Conservation (phyloP, 1,284 basidiomycete species). For the Mrakiaceae sp. region DNA sequence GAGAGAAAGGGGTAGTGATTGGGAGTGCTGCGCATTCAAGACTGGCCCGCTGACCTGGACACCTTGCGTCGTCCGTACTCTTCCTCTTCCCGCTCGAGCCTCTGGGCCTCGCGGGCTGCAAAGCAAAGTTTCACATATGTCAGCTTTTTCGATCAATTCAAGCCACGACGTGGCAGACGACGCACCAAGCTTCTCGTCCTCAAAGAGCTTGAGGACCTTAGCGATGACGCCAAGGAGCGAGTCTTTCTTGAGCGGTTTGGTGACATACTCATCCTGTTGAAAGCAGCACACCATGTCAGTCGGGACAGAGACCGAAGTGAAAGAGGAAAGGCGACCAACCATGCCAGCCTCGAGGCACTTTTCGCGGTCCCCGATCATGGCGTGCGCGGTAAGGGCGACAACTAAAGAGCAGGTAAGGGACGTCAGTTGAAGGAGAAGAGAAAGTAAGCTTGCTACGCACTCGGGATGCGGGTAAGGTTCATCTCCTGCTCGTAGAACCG, state of each 20-base stretch:
- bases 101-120: neutral
- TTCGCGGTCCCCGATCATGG: slow-evolving; percentile 92
- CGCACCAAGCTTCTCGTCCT: neutral
- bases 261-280: slow-evolving; percentile 36
- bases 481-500: slow-evolving; percentile 29
- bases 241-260: slow-evolving; percentile 36
- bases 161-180: neutral
- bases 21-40: neutral
- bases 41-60: neutral
- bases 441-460: neutral
- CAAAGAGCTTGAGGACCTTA: slow-evolving; percentile 24
- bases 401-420: slow-evolving; percentile 26
- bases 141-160: neutral
- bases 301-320: neutral
- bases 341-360: slow-evolving; percentile 84
- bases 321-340: slow-evolving; percentile 29
- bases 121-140: neutral
- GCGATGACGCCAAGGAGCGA: slow-evolving; percentile 34
- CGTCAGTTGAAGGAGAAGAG: slow-evolving; percentile 23
- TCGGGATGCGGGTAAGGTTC: neutral
- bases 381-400: slow-evolving; percentile 46
- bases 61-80: neutral
- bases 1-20: neutral
- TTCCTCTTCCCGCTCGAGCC: neutral
- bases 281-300: neutral